These are phyloP conservation scores for Exophiala spinifera DNA, from an alignment of 2,329 filamentous ascomycete species.

Conservation along the genomic window DNA sequence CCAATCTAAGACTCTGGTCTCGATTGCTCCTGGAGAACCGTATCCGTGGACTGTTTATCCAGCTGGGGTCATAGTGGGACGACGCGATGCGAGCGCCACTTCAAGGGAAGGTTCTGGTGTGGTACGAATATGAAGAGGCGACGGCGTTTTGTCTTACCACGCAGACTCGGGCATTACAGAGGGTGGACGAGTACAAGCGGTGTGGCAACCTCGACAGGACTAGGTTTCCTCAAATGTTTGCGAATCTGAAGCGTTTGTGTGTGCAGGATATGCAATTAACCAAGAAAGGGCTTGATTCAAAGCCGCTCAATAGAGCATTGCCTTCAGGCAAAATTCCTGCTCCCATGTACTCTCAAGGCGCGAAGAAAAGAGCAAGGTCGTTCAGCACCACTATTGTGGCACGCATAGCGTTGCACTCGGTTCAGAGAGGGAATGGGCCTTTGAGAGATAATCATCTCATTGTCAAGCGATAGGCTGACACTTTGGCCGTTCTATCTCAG, in stretches of 20 bases:
- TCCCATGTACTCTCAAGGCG: too few species aligned
- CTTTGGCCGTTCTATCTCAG: too few species aligned
- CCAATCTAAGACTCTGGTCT: conserved; percentile 18
- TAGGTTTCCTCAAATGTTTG: conserved; percentile 9
- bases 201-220: conserved; percentile 15
- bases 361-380: background rate
- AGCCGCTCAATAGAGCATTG: too few species aligned
- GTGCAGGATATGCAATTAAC: conserved; percentile 1
- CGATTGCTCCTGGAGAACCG: conserved; percentile 20
- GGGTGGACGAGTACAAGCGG: conserved; percentile 14
- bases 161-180: conserved; percentile 10
- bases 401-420: too few species aligned
- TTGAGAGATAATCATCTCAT: too few species aligned
- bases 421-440: too few species aligned
- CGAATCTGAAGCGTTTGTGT: conserved; percentile 7
- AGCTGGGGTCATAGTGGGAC: conserved; percentile 11
- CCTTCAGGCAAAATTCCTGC: too few species aligned
- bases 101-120: conserved; percentile 21
- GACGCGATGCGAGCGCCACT: background rate
- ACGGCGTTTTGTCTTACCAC: conserved; percentile 21
- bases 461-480: too few species aligned
- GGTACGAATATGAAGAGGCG: conserved; percentile 23
- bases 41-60: conserved; percentile 25
- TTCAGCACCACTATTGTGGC: background rate
- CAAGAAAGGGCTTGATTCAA: background rate